Conservation (phyloP, 2,329 filamentous ascomycete genomes). For the Ophiostoma ulmi region DNA sequence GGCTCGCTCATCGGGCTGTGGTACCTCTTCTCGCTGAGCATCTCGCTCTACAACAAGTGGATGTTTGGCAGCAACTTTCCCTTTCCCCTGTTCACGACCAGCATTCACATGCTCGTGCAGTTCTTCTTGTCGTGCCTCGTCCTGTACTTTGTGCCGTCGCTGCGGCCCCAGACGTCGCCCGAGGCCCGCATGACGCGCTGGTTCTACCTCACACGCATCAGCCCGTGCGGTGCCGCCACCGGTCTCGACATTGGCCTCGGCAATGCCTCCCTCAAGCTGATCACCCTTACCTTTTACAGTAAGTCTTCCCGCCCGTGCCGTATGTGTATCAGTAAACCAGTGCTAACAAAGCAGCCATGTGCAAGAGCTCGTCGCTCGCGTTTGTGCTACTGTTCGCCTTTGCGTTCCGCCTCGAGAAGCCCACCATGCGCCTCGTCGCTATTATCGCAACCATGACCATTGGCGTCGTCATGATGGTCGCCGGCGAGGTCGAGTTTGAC, state of each 20-base stretch:
- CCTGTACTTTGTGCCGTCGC: conserved; percentile 73
- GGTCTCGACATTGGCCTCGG: conserved; percentile 93
- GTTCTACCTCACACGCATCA: conserved; percentile 89
- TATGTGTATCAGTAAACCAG: no score
- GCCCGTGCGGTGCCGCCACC: conserved; percentile 86
- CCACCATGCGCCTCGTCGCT: conserved; percentile 75
- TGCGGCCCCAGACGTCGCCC: conserved; percentile 56
- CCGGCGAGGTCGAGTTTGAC: conserved; percentile 87
- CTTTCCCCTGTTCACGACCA: conserved; percentile 92
- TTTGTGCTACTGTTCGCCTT: conserved; percentile 97
- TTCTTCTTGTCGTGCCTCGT: conserved; percentile 73
- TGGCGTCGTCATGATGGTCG: conserved; percentile 97
- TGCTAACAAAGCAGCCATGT: conserved; percentile 63
- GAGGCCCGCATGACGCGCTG: conserved; percentile 65
- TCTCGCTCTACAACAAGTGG: conserved; percentile 99
- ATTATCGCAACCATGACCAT: conserved; percentile 90
- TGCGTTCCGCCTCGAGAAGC: conserved; percentile 81
- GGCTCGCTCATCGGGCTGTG: conserved; percentile 77
- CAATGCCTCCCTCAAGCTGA: conserved; percentile 93
- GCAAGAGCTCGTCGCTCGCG: conserved; percentile 91
- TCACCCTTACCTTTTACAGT: conserved; percentile 90
- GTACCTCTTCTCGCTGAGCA: conserved; percentile 87
- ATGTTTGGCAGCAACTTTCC: conserved; percentile 96
- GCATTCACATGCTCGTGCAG: conserved; percentile 92
- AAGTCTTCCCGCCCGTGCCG: background rate